Conservation (phyloP, 257 asterid species). For the Solanum sejunctum region DNA sequence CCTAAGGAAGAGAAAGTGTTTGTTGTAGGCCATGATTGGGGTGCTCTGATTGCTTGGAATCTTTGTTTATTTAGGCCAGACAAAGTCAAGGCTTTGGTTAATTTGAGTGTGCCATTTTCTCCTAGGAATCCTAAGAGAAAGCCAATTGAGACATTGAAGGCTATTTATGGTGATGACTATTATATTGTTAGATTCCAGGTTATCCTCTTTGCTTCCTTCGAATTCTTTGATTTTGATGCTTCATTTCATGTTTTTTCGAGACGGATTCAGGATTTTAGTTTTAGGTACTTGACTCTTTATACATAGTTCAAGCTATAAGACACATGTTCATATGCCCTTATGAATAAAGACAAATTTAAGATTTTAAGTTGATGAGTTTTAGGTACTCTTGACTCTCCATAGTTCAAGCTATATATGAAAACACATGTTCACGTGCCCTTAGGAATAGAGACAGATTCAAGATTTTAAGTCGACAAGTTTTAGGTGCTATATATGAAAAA, state of each 20-base stretch:
- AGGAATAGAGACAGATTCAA: no score
- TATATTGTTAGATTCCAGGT: constrained; percentile 53
- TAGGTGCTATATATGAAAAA: no score
- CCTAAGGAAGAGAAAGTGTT: constrained; percentile 24
- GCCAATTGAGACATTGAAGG: constrained; percentile 15
- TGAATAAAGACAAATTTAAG: no score
- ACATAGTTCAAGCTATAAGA: neutral
- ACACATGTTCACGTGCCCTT: no score
- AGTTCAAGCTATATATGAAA: no score
- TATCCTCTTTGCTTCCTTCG: neutral
- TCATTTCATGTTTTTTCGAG: neutral
- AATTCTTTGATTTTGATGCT: neutral
- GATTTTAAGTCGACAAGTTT: no score
- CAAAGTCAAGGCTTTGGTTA: constrained; percentile 29
- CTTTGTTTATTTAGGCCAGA: constrained; percentile 39
- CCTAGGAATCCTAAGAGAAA: constrained; percentile 19
- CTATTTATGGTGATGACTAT: constrained; percentile 29
- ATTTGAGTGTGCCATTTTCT: constrained; percentile 23
- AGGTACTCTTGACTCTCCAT: no score
- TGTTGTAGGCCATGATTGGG: constrained; percentile 53
- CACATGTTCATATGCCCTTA: neutral
- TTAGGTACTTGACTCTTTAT: neutral
- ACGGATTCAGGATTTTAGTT: neutral
- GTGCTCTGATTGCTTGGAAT: constrained; percentile 34
- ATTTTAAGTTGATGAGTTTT: no score